These are phyloP conservation scores for Colletotrichum caudatum DNA, from an alignment of 2,329 filamentous ascomycete species.

Conservation along the genomic window DNA sequence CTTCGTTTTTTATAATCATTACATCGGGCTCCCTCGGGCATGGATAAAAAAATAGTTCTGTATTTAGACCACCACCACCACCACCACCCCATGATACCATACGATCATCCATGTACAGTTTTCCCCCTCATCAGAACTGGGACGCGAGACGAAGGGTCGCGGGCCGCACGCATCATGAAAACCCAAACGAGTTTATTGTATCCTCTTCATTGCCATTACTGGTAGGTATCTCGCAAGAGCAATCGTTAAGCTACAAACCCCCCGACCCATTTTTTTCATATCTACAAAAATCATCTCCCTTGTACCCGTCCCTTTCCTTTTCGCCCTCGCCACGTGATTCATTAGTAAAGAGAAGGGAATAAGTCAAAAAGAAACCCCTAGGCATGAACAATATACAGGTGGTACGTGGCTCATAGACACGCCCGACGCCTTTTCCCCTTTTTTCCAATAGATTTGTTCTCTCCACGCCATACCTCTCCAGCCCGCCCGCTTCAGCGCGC, in stretches of 20 bases:
- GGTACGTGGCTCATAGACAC: conserved; percentile 16
- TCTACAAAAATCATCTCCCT: conserved; percentile 1
- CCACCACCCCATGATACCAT: conserved; percentile 8
- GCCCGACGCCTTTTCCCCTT: not conserved
- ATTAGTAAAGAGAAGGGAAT: conserved; percentile 6
- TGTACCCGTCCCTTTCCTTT: conserved; percentile 14
- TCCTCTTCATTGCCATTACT: conserved; percentile 16
- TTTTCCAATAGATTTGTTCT: not conserved
- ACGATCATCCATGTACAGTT: conserved; percentile 19
- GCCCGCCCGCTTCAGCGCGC: conserved; percentile 25
- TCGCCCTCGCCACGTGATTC: conserved; percentile 18
- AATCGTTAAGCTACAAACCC: conserved; percentile 24
- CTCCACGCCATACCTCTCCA: not conserved
- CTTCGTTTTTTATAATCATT: not conserved
- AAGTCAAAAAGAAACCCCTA: not conserved
- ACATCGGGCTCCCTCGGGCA: conserved; percentile 5
- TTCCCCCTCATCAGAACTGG: not conserved
- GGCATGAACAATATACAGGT: conserved; percentile 24
- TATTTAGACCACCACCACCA: conserved; percentile 31
- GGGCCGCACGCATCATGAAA: not conserved
- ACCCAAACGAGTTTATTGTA: not conserved
- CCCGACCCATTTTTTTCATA: conserved; percentile 8
- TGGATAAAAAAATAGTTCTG: conserved; percentile 37
- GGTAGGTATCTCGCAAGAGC: conserved; percentile 33
- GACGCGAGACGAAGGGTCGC: not conserved